Evolutionary conservation across 495 filamentous ascomycete species (phyloP).

Genomic region (Penicillium bovifimosum): DNA sequence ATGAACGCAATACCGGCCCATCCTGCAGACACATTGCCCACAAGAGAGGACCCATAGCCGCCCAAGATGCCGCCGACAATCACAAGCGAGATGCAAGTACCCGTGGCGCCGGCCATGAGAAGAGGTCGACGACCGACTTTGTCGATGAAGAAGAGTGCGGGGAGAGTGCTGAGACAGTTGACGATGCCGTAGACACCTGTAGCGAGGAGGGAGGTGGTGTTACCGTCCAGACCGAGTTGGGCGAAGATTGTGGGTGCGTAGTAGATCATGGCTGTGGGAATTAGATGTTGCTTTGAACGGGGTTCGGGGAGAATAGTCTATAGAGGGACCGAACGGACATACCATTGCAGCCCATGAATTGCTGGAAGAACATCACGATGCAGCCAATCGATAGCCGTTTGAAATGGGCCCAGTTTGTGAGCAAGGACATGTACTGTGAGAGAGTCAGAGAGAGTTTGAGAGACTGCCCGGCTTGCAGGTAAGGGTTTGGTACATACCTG

Average conservation of each 20-base stretch:
- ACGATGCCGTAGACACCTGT: conserved; percentile 78
- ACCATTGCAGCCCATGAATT: conserved; percentile 61
- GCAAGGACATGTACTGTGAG: conserved; percentile 56
- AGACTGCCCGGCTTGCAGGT: background rate
- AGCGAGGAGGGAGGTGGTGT: conserved; percentile 63
- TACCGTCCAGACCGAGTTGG: conserved; percentile 57
- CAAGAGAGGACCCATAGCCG: conserved; percentile 55
- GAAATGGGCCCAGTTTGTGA: conserved; percentile 69
- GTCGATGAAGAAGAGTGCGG: conserved; percentile 74
- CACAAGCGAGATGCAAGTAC: conserved; percentile 60
- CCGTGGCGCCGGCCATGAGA: conserved; percentile 42
- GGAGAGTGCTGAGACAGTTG: conserved; percentile 68
- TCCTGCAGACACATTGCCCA: conserved; percentile 55
- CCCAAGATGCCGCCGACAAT: conserved; percentile 72
- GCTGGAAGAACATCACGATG: conserved; percentile 75
- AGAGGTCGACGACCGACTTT: conserved; percentile 60
- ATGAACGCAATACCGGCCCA: conserved; percentile 79
- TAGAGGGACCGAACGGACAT: too few species aligned
- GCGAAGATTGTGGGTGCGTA: conserved; percentile 73
- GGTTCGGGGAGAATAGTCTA: too few species aligned
- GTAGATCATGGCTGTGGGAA: conserved; percentile 62
- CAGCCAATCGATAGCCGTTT: conserved; percentile 68
- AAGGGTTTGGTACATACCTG: conserved; percentile 18
- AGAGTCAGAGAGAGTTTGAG: too few species aligned
- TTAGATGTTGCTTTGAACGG: background rate